These are phyloP conservation scores for Capsicum pubescens DNA, from an alignment of 257 asterid species.

Conservation along the genomic window DNA sequence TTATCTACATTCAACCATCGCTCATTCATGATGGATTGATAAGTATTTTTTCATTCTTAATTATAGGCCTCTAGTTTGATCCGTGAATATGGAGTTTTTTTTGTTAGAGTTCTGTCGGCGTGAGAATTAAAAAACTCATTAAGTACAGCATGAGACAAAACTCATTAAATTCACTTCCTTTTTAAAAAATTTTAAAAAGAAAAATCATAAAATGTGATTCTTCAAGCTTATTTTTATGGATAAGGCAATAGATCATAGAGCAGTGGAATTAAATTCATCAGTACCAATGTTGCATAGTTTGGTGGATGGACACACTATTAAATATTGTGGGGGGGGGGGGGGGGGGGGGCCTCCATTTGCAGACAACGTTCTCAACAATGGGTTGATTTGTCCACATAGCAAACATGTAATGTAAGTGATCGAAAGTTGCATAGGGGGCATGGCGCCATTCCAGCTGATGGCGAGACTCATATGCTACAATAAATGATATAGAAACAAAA, in stretches of 20 bases:
- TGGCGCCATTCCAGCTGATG: conserved; percentile 17
- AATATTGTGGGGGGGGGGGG: not conserved
- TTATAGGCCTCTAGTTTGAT: not conserved
- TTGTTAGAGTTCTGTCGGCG: too few relatives aligned
- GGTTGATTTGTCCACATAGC: conserved; percentile 19
- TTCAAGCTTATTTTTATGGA: conserved; percentile 2
- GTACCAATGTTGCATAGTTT: not conserved
- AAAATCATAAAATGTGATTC: not conserved
- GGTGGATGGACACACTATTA: conserved; percentile 16
- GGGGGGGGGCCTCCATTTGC: not conserved
- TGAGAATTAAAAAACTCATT: too few relatives aligned
- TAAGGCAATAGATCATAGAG: conserved; percentile 8
- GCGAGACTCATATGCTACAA: conserved; percentile 23
- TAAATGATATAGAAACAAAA: conserved; percentile 16
- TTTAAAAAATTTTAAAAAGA: not conserved
- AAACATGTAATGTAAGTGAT: conserved; percentile 6
- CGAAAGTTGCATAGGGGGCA: conserved; percentile 26
- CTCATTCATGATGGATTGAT: too few relatives aligned
- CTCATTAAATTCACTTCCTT: not conserved
- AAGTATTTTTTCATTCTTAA: not conserved
- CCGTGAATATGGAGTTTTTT: not conserved
- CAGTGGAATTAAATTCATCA: not conserved
- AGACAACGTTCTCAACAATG: conserved; percentile 8
- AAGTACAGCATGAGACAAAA: conserved; percentile 7
- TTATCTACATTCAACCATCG: not conserved